Evolutionary conservation across 208 protist genomes (phyloP).

Genomic region (Trypanosoma melophagium): DNA sequence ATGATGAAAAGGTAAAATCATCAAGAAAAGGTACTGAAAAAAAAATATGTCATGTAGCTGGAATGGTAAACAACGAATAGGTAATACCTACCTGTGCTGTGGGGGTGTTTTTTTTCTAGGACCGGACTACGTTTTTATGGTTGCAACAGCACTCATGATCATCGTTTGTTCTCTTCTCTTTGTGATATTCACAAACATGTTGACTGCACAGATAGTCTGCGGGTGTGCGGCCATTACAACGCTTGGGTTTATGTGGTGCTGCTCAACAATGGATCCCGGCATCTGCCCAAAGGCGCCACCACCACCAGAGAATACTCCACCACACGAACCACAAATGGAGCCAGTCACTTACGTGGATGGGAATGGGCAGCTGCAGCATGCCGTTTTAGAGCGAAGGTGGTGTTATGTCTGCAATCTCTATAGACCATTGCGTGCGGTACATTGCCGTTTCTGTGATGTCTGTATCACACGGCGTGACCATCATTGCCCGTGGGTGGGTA

Average conservation of each 20-base stretch:
- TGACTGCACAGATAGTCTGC: conserved; percentile 41
- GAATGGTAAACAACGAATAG: conserved; percentile 21
- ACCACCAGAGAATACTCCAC: conserved; percentile 33
- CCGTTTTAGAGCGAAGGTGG: conserved; percentile 60
- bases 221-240: conserved; percentile 31
- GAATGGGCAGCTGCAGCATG: conserved; percentile 27
- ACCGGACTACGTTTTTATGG: conserved; percentile 57
- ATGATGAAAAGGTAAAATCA: background rate
- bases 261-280: conserved; percentile 58
- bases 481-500: conserved; percentile 92
- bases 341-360: conserved; percentile 31
- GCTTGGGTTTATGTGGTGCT: conserved; percentile 36
- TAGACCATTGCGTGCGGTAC: conserved; percentile 72
- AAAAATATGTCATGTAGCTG: conserved; percentile 13
- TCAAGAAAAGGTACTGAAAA: background rate
- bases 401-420: conserved; percentile 86
- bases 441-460: conserved; percentile 88
- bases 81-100: conserved; percentile 45
- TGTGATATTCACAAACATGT: conserved; percentile 44
- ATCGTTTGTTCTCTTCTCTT: conserved; percentile 44
- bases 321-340: conserved; percentile 40
- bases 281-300: conserved; percentile 42
- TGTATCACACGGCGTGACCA: conserved; percentile 89
- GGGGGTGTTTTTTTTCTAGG: conserved; percentile 54
- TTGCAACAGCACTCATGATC: conserved; percentile 41